phyloP scores from a whole-genome alignment of 179 eudicot genomes.

The Actinidia polygama region DNA sequence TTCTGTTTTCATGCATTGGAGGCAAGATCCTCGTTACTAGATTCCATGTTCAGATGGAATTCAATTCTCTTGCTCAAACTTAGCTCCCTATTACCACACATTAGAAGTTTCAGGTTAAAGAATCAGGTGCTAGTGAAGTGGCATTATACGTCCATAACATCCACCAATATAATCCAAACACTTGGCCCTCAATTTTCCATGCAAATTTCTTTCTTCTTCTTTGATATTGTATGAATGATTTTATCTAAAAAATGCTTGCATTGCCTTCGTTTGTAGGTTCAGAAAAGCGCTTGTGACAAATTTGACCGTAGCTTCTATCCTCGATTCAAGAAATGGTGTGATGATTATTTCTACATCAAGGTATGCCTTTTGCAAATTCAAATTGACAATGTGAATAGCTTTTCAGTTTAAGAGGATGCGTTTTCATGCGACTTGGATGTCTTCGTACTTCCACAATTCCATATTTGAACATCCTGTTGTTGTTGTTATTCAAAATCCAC shows the following conservation, averaged over 20 bases:
- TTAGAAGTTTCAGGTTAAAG: not conserved
- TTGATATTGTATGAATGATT: constrained; percentile 3
- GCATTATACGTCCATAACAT: not conserved
- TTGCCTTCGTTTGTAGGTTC: constrained; percentile 59
- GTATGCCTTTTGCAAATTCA: constrained; percentile 33
- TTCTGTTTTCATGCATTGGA: not conserved
- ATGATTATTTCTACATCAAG: constrained; percentile 95
- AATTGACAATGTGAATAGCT: not conserved
- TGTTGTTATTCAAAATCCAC: too few species aligned
- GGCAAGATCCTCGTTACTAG: not conserved
- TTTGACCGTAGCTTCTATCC: constrained; percentile 91
- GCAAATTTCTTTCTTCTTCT: not conserved
- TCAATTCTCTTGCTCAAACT: not conserved
- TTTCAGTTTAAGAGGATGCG: not conserved
- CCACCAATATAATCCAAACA: not conserved
- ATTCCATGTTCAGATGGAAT: not conserved
- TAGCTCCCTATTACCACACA: not conserved
- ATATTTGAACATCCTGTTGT: not conserved
- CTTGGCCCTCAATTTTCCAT: not conserved
- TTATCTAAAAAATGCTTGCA: not conserved
- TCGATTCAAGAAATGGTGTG: constrained; percentile 98
- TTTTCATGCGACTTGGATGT: not conserved
- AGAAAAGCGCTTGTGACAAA: constrained; percentile 91
- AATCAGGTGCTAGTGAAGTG: constrained; percentile 3
- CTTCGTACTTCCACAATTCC: not conserved